A percentile compares a stretch with the other conserved stretches of the same genome.
These are phyloP conservation scores for Drechslera avenae DNA, from an alignment of 2,329 filamentous ascomycete genomes.

Conservation along the genomic window DNA sequence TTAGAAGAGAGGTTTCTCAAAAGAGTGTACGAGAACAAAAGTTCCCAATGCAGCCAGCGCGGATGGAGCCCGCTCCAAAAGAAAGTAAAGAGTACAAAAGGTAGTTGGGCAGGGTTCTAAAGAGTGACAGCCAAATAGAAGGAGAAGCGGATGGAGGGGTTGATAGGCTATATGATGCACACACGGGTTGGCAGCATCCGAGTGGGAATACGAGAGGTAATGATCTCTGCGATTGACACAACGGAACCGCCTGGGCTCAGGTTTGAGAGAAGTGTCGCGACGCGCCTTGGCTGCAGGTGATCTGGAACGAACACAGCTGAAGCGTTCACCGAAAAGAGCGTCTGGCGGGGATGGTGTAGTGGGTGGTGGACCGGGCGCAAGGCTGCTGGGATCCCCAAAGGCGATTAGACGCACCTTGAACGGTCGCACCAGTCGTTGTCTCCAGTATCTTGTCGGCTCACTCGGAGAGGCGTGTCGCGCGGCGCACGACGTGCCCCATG, in stretches of 20 bases:
- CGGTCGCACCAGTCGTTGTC: constrained; percentile 28
- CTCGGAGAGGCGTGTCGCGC: constrained; percentile 26
- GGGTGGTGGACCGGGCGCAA: constrained; percentile 41
- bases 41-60: constrained; percentile 47
- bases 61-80: constrained; percentile 48
- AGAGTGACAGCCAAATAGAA: constrained; percentile 50
- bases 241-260: constrained; percentile 43
- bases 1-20: constrained; percentile 34
- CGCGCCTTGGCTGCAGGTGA: constrained; percentile 50
- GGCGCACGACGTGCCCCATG: constrained; percentile 40
- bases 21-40: constrained; percentile 48
- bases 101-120: constrained; percentile 41
- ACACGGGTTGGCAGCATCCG: constrained; percentile 41
- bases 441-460: constrained; percentile 25
- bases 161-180: constrained; percentile 45
- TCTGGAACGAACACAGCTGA: constrained; percentile 49
- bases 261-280: constrained; percentile 49
- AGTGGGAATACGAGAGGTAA: constrained; percentile 37
- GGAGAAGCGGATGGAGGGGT: constrained; percentile 38
- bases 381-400: constrained; percentile 39
- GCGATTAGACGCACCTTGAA: constrained; percentile 37
- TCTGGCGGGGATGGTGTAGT: constrained; percentile 35
- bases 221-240: constrained; percentile 44
- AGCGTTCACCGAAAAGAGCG: constrained; percentile 47
- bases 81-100: constrained; percentile 41